Evolutionary conservation across 257 asterid species (phyloP), one percentile per base, ranked within the genome.

Genomic region (Solanum medicagineum): DNA sequence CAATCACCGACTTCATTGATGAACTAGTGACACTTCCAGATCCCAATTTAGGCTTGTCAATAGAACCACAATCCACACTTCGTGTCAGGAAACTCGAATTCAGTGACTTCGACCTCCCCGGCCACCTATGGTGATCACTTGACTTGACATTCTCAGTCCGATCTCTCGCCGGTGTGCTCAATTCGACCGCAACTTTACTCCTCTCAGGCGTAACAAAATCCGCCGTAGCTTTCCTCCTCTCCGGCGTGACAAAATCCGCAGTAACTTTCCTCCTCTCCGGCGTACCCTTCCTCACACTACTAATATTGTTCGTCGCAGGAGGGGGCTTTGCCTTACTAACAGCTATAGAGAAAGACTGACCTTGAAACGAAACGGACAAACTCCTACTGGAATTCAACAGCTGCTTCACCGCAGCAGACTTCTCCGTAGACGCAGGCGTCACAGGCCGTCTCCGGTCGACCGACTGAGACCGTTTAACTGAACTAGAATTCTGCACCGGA

Each of bases 321-420:
- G 93, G 89, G 24, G 92, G 91, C 87, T 92, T 94, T 29, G 87
- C 93, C 89, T 90, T 93, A 90, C 92, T 88, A 87, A 85, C 89
- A 66, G 93, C 91, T 80, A 88, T 44, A 12, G 94, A 87, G 68
- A 89, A 90, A 87, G 98, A 88, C 68, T 93, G 92, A 62, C 99
- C 98, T 89, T 94, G 98, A 91, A 95, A 94, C 57, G 99, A 94
- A 32, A 92, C 97, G 1, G 98, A 93, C 55, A 92, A 87, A 82
- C 95, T 92, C 91, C 97, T 88, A 81, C 92, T 87, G 15, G 98
- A 92, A 79, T 88, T 86, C 89, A 89, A 87, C 84, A 95, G 81
- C 90, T 91, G 85, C 90, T 89, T 81, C 90, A 84, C 93, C 77
- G 90, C 94, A 10, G 94, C 94, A 85, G 56, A 85, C 26, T 97